Evolutionary conservation across 495 filamentous ascomycete species (phyloP).

Genomic region (Corynascus novoguineensis): DNA sequence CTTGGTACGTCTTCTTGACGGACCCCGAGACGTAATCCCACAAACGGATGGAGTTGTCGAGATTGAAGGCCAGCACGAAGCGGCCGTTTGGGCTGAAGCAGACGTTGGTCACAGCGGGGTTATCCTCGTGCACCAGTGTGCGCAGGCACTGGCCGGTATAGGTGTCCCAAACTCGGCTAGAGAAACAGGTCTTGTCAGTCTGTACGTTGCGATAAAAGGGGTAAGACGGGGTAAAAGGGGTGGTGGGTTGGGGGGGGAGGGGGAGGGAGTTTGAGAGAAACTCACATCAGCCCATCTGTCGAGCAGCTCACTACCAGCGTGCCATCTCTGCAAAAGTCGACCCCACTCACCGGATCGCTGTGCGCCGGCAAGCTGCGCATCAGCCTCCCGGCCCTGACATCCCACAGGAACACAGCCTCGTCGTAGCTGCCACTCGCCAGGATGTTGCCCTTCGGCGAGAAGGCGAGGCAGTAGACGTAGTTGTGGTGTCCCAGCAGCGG

Average conservation of each 20-base stretch:
- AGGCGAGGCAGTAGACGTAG: slow-evolving; percentile 89
- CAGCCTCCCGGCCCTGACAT: slow-evolving; percentile 72
- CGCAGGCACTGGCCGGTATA: slow-evolving; percentile 90
- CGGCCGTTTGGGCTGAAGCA: slow-evolving; percentile 91
- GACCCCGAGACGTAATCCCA: slow-evolving; percentile 88
- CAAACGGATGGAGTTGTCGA: slow-evolving; percentile 82
- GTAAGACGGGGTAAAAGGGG: background rate
- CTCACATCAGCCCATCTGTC: slow-evolving; percentile 78
- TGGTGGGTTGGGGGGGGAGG: background rate
- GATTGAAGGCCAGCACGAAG: slow-evolving; percentile 82
- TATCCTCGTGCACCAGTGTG: slow-evolving; percentile 94
- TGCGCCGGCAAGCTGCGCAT: slow-evolving; percentile 93
- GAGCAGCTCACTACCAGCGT: slow-evolving; percentile 87
- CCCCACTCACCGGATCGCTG: slow-evolving; percentile 86
- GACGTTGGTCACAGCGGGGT: slow-evolving; percentile 83
- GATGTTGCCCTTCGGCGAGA: slow-evolving; percentile 94
- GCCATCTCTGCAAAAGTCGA: slow-evolving; percentile 88
- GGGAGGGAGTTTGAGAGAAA: background rate
- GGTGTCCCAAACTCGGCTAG: slow-evolving; percentile 85
- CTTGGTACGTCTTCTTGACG: slow-evolving; percentile 95
- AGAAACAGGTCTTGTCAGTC: background rate
- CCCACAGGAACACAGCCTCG: slow-evolving; percentile 95
- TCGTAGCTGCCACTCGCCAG: slow-evolving; percentile 92
- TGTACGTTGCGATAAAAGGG: too few relatives aligned
- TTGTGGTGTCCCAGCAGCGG: slow-evolving; percentile 86